phyloP scores from a whole-genome alignment of 2,329 filamentous ascomycete species.

The Stachybotrys echinatus region DNA sequence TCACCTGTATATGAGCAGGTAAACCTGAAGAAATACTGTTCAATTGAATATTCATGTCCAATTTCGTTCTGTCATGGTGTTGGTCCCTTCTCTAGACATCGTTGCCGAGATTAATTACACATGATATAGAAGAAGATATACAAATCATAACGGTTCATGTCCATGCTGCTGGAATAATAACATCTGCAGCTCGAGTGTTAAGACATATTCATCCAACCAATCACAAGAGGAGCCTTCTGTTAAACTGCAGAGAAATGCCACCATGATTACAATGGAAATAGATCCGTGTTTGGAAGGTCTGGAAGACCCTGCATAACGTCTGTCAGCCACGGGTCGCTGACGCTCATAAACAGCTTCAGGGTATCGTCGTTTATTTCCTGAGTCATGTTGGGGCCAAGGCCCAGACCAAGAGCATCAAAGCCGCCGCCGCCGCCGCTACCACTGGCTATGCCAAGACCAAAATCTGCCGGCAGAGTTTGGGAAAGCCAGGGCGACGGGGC shows the following conservation, averaged over 20 bases:
- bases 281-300: conserved; percentile 24
- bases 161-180: too few relatives aligned
- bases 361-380: conserved; percentile 23
- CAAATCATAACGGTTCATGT: too few relatives aligned
- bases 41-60: too few relatives aligned
- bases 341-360: conserved; percentile 21
- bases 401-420: conserved; percentile 21
- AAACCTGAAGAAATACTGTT: too few relatives aligned
- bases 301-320: conserved; percentile 30
- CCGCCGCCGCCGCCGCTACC: conserved; percentile 9
- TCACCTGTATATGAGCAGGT: too few relatives aligned
- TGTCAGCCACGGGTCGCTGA: conserved; percentile 35
- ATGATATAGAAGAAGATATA: too few relatives aligned
- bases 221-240: not conserved
- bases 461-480: conserved; percentile 11
- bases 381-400: conserved; percentile 12
- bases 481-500: conserved; percentile 8
- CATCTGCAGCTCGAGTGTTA: too few relatives aligned
- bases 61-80: too few relatives aligned
- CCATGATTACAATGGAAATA: conserved; percentile 27
- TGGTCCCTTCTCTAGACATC: too few relatives aligned
- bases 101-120: too few relatives aligned
- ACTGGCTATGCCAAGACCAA: conserved; percentile 11
- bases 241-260: not conserved
- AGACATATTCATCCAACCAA: not conserved